phyloP scores from a whole-genome alignment of 768 basidiomycete genomes.

The Mycena pura region DNA sequence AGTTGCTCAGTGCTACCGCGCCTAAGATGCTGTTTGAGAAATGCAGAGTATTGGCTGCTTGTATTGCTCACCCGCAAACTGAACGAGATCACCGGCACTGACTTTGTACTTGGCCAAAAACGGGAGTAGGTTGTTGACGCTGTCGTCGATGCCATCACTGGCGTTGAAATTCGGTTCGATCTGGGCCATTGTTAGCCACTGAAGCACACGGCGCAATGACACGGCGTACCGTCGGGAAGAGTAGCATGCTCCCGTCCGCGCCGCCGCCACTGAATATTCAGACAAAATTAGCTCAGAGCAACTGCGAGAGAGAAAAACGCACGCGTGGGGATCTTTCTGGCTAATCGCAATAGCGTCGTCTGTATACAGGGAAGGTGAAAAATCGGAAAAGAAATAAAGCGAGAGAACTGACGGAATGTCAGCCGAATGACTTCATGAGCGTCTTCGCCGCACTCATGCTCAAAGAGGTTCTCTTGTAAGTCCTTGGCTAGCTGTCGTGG shows the following conservation, averaged over 20 bases:
- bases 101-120: conserved; percentile 8
- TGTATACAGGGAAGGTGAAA: too few relatives aligned
- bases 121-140: conserved; percentile 21
- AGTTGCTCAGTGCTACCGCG: conserved; percentile 40
- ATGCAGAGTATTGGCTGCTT: too few relatives aligned
- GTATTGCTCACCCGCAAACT: conserved; percentile 13
- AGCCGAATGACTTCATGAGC: conserved; percentile 38
- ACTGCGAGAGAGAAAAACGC: background rate
- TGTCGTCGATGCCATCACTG: conserved; percentile 21
- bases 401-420: conserved; percentile 28
- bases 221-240: conserved; percentile 26
- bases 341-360: conserved; percentile 31
- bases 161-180: conserved; percentile 30
- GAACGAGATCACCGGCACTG: conserved; percentile 29
- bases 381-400: too few relatives aligned
- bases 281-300: conserved; percentile 21
- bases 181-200: background rate
- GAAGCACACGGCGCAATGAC: background rate
- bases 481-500: conserved; percentile 31
- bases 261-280: conserved; percentile 36
- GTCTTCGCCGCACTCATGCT: conserved; percentile 42
- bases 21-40: conserved; percentile 23
- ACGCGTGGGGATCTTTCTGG: background rate
- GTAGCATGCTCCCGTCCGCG: conserved; percentile 39
- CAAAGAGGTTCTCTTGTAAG: conserved; percentile 41